Conservation (phyloP, 495 filamentous ascomycete genomes). For the Xylaria longipes region DNA sequence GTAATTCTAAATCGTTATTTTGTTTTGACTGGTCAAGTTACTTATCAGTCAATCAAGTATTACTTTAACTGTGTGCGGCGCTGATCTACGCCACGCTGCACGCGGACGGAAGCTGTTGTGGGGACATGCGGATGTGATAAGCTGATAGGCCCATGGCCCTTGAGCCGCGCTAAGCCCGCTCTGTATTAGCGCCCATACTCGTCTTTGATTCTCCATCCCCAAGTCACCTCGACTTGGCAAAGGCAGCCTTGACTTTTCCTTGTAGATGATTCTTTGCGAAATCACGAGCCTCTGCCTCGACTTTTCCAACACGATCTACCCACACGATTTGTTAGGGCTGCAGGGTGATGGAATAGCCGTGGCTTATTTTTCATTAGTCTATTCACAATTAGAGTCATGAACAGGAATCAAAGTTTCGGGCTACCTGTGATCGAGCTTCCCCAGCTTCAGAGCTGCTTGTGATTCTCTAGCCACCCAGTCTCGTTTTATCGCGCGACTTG, state of each 20-base stretch:
- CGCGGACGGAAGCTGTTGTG: background rate
- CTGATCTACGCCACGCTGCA: no score
- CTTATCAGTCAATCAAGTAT: no score
- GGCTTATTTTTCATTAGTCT: background rate
- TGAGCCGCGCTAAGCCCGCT: slow-evolving; percentile 34
- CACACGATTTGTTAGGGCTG: slow-evolving; percentile 2
- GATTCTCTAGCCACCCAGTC: slow-evolving; percentile 2
- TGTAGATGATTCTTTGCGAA: slow-evolving; percentile 26
- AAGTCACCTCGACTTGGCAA: slow-evolving; percentile 13
- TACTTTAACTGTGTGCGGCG: no score
- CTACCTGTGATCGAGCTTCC: slow-evolving; percentile 19
- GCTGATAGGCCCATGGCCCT: slow-evolving; percentile 1
- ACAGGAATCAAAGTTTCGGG: slow-evolving; percentile 18
- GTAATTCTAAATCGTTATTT: no score
- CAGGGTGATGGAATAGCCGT: background rate
- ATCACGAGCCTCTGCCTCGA: slow-evolving; percentile 13
- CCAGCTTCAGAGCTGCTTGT: slow-evolving; percentile 26
- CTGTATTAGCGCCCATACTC: slow-evolving; percentile 23
- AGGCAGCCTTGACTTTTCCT: slow-evolving; percentile 20
- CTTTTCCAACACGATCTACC: slow-evolving; percentile 16
- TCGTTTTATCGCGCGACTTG: background rate
- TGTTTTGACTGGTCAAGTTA: no score
- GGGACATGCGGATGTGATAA: background rate
- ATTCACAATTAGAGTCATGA: slow-evolving; percentile 17
- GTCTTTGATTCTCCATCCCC: slow-evolving; percentile 29